These are phyloP conservation scores for Penicillium canariense DNA, from an alignment of 495 filamentous ascomycete genomes.

Conservation along the genomic window DNA sequence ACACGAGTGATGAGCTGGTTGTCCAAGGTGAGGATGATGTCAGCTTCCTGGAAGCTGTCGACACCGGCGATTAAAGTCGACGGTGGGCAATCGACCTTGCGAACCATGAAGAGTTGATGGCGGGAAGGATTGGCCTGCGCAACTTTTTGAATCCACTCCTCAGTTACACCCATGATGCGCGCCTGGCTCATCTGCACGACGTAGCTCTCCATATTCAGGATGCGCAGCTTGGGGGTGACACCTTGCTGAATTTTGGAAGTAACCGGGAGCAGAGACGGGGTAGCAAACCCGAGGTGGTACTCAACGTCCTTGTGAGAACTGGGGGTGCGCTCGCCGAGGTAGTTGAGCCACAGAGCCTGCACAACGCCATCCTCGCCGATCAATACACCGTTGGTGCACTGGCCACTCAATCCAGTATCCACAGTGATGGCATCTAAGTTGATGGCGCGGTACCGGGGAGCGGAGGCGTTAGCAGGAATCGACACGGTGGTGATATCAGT, in stretches of 20 bases:
- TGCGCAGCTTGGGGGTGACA: constrained; percentile 73
- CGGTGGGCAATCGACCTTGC: constrained; percentile 79
- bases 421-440: constrained; percentile 98
- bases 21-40: constrained; percentile 90
- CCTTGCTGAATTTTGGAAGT: constrained; percentile 80
- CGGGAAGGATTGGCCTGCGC: constrained; percentile 80
- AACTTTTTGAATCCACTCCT: constrained; percentile 92
- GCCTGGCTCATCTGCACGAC: constrained; percentile 96
- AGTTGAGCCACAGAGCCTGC: constrained; percentile 93
- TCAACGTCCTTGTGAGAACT: constrained; percentile 86
- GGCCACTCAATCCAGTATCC: constrained; percentile 82
- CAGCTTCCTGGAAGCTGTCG: constrained; percentile 73
- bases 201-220: constrained; percentile 90
- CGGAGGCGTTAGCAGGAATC: constrained; percentile 86
- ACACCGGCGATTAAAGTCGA: constrained; percentile 34
- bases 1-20: constrained; percentile 89
- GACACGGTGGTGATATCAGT: constrained; percentile 98
- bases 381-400: constrained; percentile 94
- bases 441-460: constrained; percentile 92
- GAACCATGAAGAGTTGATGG: constrained; percentile 98
- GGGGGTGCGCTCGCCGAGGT: constrained; percentile 82
- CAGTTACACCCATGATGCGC: constrained; percentile 95
- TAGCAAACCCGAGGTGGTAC: constrained; percentile 92
- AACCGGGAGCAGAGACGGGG: constrained; percentile 82
- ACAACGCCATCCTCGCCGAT: constrained; percentile 87